Percentiles rank a stretch among this genome's conserved stretches.
Conservation (phyloP, 1,284 basidiomycete genomes). For the Lentinus polychrous region DNA sequence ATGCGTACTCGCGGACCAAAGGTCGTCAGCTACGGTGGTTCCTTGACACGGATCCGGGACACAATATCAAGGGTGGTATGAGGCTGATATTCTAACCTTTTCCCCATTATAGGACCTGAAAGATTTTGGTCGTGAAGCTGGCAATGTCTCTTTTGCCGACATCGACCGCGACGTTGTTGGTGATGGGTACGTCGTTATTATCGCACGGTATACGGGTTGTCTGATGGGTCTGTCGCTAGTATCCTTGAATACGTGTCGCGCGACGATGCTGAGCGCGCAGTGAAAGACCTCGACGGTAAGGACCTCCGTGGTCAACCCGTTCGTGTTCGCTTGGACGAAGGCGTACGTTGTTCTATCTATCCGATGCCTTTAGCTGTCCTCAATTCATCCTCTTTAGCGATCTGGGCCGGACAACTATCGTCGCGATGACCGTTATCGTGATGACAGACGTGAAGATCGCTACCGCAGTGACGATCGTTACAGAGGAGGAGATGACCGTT, state of each 20-base stretch:
- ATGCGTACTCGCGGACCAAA: not conserved
- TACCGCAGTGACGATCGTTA: constrained; percentile 38
- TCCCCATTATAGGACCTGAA: constrained; percentile 75
- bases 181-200: constrained; percentile 62
- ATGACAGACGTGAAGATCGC: constrained; percentile 42
- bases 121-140: constrained; percentile 90
- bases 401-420: constrained; percentile 66
- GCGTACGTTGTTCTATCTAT: constrained; percentile 34
- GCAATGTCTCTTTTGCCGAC: constrained; percentile 88
- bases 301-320: constrained; percentile 79
- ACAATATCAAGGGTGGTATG: not conserved
- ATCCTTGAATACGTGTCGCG: constrained; percentile 84
- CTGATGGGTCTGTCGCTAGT: constrained; percentile 33
- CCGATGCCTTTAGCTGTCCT: not conserved
- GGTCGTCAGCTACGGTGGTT: not conserved
- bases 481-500: constrained; percentile 26
- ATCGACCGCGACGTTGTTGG: constrained; percentile 81
- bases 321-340: constrained; percentile 63
- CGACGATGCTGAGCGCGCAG: constrained; percentile 88
- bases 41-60: not conserved
- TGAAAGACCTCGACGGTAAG: constrained; percentile 76
- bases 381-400: constrained; percentile 37
- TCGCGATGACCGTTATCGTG: constrained; percentile 34
- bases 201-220: not conserved
- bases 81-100: constrained; percentile 11